These are phyloP conservation scores for Rhodotorula sphaerocarpa DNA, from an alignment of 768 basidiomycete genomes.

Conservation along the genomic window DNA sequence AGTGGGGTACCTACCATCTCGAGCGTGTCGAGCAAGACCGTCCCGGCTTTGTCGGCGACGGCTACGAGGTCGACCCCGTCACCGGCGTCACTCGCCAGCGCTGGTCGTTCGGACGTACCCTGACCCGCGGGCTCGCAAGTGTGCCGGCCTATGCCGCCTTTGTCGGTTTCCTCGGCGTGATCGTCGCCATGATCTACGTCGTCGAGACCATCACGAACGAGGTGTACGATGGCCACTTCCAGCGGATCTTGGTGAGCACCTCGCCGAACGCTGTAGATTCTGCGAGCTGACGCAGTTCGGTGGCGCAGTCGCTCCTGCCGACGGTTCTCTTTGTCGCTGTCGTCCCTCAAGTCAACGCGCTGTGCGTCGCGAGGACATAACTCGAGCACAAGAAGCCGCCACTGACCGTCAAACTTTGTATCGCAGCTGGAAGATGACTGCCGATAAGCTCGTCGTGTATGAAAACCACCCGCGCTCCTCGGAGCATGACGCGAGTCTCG, in stretches of 20 bases:
- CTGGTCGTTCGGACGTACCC: constrained; percentile 65
- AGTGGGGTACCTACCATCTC: constrained; percentile 71
- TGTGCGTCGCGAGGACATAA: no score
- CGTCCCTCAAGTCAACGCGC: constrained; percentile 67
- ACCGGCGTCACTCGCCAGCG: constrained; percentile 35
- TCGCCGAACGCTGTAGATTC: background rate
- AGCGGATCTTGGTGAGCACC: constrained; percentile 61
- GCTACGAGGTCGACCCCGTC: constrained; percentile 37
- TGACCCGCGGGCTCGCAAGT: constrained; percentile 49
- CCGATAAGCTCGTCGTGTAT: constrained; percentile 67
- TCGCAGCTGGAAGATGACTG: constrained; percentile 46
- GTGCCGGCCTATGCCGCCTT: constrained; percentile 54
- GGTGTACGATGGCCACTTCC: constrained; percentile 79
- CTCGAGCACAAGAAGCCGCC: no score
- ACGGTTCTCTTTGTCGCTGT: constrained; percentile 72
- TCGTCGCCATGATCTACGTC: constrained; percentile 63
- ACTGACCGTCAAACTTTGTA: no score
- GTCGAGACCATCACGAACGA: constrained; percentile 63
- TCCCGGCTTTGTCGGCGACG: constrained; percentile 50
- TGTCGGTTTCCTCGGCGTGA: constrained; percentile 57
- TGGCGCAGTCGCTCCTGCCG: constrained; percentile 62
- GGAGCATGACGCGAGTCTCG: constrained; percentile 66
- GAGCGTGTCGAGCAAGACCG: constrained; percentile 61
- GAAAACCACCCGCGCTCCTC: constrained; percentile 80
- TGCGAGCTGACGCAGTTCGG: background rate